Percentiles rank a stretch among this genome's conserved stretches.
phyloP scores from a whole-genome alignment of 2,329 filamentous ascomycete species.

The Fusarium mundagurra region DNA sequence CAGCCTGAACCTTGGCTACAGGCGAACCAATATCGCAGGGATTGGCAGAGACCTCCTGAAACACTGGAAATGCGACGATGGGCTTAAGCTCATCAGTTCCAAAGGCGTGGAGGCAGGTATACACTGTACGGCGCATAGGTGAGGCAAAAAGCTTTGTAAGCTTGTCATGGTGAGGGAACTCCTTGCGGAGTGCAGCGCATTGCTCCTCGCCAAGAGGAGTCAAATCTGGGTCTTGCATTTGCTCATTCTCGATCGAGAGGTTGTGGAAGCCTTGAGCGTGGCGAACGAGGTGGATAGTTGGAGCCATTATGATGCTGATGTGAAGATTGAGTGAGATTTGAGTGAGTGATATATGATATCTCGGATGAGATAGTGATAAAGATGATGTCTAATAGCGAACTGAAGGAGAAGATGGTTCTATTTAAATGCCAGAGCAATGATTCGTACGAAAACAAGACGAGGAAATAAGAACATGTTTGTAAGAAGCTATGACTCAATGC shows the following conservation, averaged over 20 bases:
- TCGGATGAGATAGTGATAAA: background rate
- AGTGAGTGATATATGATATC: constrained; percentile 5
- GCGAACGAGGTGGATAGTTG: constrained; percentile 73
- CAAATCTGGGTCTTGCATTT: constrained; percentile 79
- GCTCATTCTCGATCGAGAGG: constrained; percentile 73
- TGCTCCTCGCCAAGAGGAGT: constrained; percentile 81
- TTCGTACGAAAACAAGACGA: background rate
- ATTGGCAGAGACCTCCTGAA: constrained; percentile 80
- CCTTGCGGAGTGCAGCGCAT: constrained; percentile 69
- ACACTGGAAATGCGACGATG: constrained; percentile 75
- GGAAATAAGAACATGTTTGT: background rate
- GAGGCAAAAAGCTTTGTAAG: constrained; percentile 80
- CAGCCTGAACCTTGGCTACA: constrained; percentile 61
- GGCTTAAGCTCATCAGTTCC: constrained; percentile 56
- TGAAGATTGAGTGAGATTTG: background rate
- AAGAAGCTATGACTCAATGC: constrained; percentile 30
- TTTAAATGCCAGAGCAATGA: background rate
- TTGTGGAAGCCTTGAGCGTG: constrained; percentile 88
- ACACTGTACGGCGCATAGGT: constrained; percentile 81
- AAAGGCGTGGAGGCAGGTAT: constrained; percentile 79
- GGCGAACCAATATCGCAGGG: constrained; percentile 81
- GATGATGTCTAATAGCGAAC: background rate
- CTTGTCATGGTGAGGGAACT: constrained; percentile 72
- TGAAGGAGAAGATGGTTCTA: background rate
- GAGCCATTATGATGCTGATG: constrained; percentile 53